Evolutionary conservation across 495 filamentous ascomycete species (phyloP), one percentile per base, ranked within the genome.

Genomic region (Staphylotrichum tortipilum): DNA sequence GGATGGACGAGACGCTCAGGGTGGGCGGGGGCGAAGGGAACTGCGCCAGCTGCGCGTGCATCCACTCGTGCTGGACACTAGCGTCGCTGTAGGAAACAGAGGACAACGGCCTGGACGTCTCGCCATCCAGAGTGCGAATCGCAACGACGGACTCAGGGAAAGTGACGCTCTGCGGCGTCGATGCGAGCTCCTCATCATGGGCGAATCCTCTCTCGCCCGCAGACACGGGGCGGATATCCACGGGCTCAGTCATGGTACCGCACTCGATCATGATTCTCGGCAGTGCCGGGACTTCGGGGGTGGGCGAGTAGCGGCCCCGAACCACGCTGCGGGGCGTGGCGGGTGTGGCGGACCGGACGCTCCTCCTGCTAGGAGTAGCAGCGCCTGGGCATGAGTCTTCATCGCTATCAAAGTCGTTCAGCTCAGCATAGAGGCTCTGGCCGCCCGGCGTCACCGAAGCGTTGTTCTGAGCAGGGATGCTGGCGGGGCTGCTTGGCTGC

Each of bases 171-270:
- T 49, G 47, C 2, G 52, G 48, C 4, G 60, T 53, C 8, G 40
- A 33, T 22, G 35, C 24, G 4, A 30, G 21, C 10, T 45, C 46
- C 6, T 48, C 53, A 14, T 14, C 28, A 8, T 48, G 42, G 11
- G 43, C 52, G 36, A 11, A 9, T 6, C 9, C 17, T 26, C 30
- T 12, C 14, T 37, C 35, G 0, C 36, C 12, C 17, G 44, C 51
- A 18, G 37, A 11, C 21, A 34, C 17, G 7, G 56, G 37, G 15
- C 22, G 49, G 4, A 64, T 46, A 29, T 68, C 49, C 12, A 68
- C 84, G 15, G 85, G 78, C 18, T 95, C 92, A 3, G 92, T 98
- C 89, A 95, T 95, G 60, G 86, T 82, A 39, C 82, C 83, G 48
- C 75, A 80, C 65, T 95, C 89, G 23, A 91, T 78, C 84, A 90